Conservation (phyloP, 2,329 filamentous ascomycete species). For the Passalora sequoiae region DNA sequence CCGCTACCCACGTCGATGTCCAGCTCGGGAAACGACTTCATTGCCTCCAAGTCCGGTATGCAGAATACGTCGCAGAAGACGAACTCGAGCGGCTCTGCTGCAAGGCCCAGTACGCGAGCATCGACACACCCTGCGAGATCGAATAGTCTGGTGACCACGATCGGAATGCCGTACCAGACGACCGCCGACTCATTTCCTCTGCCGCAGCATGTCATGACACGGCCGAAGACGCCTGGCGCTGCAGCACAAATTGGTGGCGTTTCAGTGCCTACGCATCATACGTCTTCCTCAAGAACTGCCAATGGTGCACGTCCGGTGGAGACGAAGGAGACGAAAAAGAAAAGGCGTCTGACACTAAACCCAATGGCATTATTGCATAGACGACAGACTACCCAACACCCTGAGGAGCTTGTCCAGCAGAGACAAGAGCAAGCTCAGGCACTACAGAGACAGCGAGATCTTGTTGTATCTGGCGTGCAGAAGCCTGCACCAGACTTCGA, state of each 20-base stretch:
- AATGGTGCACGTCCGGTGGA: constrained; percentile 10
- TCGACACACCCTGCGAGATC: constrained; percentile 15
- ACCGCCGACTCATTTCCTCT: constrained; percentile 30
- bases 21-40: constrained; percentile 8
- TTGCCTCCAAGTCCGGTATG: constrained; percentile 16
- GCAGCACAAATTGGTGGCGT: constrained; percentile 33
- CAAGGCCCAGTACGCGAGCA: constrained; percentile 23
- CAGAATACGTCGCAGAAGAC: constrained; percentile 16
- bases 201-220: constrained; percentile 31
- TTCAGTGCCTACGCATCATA: constrained; percentile 33
- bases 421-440: constrained; percentile 37
- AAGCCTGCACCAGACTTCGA: constrained; percentile 56
- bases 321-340: constrained; percentile 34
- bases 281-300: constrained; percentile 17
- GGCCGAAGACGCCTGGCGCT: constrained; percentile 29
- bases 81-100: constrained; percentile 26
- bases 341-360: constrained; percentile 45
- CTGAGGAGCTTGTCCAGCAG: constrained; percentile 20
- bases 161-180: constrained; percentile 30
- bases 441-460: constrained; percentile 45
- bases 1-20: constrained; percentile 11
- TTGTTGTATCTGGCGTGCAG: constrained; percentile 47
- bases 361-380: constrained; percentile 57
- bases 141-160: constrained; percentile 18
- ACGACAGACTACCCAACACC: constrained; percentile 46